Percentiles rank a stretch among this genome's conserved stretches.
phyloP scores from a whole-genome alignment of 495 filamentous ascomycete species.

The Darksidea phi region DNA sequence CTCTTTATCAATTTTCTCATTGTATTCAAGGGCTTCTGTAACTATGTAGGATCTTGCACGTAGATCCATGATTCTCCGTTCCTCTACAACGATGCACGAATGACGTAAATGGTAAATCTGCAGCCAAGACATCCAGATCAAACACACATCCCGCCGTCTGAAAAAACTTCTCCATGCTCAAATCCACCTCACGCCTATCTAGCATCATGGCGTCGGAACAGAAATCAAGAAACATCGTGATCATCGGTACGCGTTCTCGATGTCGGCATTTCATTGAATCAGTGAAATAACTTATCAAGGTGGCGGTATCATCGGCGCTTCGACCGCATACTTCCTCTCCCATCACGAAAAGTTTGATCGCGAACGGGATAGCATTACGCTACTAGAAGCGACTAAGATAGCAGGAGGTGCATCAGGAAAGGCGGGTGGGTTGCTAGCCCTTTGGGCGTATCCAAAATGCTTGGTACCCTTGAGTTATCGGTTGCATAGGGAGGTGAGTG shows the following conservation, averaged over 20 bases:
- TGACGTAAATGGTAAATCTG: background rate
- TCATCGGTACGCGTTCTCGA: slow-evolving; percentile 24
- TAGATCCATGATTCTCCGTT: too few species aligned
- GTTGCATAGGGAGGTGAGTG: slow-evolving; percentile 64
- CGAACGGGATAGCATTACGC: slow-evolving; percentile 70
- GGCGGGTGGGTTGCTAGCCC: slow-evolving; percentile 83
- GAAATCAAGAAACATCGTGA: slow-evolving; percentile 31
- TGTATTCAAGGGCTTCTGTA: too few species aligned
- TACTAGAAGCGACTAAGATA: slow-evolving; percentile 85
- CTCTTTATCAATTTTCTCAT: too few species aligned
- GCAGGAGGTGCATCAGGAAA: slow-evolving; percentile 93
- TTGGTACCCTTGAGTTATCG: slow-evolving; percentile 85
- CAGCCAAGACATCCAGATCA: background rate
- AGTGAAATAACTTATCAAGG: slow-evolving; percentile 46
- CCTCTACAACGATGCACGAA: too few species aligned
- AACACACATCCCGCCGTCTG: background rate
- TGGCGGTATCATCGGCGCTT: slow-evolving; percentile 92
- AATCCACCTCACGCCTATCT: background rate
- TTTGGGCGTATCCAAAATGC: slow-evolving; percentile 88
- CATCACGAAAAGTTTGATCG: slow-evolving; percentile 83
- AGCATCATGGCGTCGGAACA: slow-evolving; percentile 17
- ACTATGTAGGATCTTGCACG: too few species aligned
- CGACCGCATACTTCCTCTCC: slow-evolving; percentile 89
- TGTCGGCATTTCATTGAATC: background rate
- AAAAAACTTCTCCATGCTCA: slow-evolving; percentile 1